Evolutionary conservation across 176 grass and related monocot species (phyloP), one percentile per base, ranked within the genome.

Genomic region (Cymbopogon citratus): DNA sequence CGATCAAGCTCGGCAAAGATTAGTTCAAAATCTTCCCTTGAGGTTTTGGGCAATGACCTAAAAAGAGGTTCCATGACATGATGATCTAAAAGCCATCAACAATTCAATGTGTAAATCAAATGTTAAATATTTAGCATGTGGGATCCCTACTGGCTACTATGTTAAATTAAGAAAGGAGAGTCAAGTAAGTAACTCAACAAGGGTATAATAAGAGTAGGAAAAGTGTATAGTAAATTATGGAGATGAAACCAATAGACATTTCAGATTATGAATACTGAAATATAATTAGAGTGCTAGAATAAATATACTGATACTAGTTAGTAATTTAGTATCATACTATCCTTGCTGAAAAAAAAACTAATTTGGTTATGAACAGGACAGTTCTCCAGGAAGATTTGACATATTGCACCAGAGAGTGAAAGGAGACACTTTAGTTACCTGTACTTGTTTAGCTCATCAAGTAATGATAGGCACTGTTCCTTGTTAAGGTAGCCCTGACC

Each of bases 11-110:
- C 95, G 13, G 63, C 65, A 82, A 98, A 98, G 70, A 98, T 95
- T 67, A 93, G 83, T 87, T 95, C 95, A 82, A 93, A 98, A 89
- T 98, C 95, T 78, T 98, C 95, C 89, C 63, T 91, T 84, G 95
- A 98, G 39, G 86, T 98, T 65, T 91, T 98, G 34, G 95, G 95
- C 74, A 98, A 88, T 3, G 95, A 94, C 87, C 95, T 98, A 86
- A 46, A 83, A 43, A 86, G 49, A 89, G 60, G 66, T 63, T 63
- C 29, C 74, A 75, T 90, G 70, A 24, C 76, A 78, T 76, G 71
- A 89, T 69, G 76, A 44, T 72, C 38, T 12, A 85, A 34, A 29
- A 92, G 25, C 13, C 39, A 83, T 24, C 52, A 75, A 28, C 12
- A 77, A 83, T 74, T 26, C 86, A 43, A 68, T 77, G 70, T 77